These are phyloP conservation scores for Sclerotinia spermophila DNA, from an alignment of 2,329 filamentous ascomycete species.

Conservation along the genomic window DNA sequence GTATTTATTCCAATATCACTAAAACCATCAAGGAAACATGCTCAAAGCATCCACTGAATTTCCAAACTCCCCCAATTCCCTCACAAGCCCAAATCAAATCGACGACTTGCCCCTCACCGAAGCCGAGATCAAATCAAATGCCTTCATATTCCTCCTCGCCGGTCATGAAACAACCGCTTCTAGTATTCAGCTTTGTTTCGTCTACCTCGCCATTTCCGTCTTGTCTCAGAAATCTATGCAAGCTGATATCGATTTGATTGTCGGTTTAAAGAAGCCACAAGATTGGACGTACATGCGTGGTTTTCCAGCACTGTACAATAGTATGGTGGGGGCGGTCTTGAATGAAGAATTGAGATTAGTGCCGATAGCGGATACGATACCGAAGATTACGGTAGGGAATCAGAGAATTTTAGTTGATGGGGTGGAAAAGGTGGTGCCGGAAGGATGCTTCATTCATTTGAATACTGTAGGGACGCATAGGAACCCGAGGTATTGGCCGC, in stretches of 20 bases:
- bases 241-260: constrained; percentile 31
- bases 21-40: constrained; percentile 24
- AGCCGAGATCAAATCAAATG: constrained; percentile 36
- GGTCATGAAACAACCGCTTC: constrained; percentile 38
- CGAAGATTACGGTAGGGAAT: constrained; percentile 26
- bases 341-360: constrained; percentile 55
- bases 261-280: constrained; percentile 26
- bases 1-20: background rate
- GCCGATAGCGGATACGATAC: constrained; percentile 52
- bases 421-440: constrained; percentile 20
- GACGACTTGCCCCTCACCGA: constrained; percentile 21
- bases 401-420: constrained; percentile 32
- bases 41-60: constrained; percentile 25
- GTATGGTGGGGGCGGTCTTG: constrained; percentile 31
- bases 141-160: constrained; percentile 37
- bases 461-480: constrained; percentile 45
- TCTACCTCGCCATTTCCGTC: constrained; percentile 31
- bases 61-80: background rate
- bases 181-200: constrained; percentile 33
- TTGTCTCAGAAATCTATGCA: constrained; percentile 27
- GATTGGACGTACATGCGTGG: constrained; percentile 27
- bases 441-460: constrained; percentile 44
- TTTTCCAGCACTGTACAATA: constrained; percentile 31
- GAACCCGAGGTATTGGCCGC: constrained; percentile 55
- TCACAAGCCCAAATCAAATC: constrained; percentile 5